Evolutionary conservation across 352 stramenopile genomes (phyloP).

Genomic region (Pythium vanterpoolii): DNA sequence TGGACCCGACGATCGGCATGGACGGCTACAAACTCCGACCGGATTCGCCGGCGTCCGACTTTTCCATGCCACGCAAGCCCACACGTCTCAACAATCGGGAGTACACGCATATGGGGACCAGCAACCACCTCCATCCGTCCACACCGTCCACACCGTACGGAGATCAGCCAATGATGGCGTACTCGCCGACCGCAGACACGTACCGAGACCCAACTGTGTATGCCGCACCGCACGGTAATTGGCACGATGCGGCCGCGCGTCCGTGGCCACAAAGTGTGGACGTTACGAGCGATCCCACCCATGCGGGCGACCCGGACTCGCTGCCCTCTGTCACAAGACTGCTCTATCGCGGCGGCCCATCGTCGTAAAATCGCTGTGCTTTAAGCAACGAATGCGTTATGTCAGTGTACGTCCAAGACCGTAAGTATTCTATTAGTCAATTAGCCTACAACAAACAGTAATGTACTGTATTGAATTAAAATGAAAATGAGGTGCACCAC

Average conservation of each 20-base stretch:
- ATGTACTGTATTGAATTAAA: constrained; percentile 6
- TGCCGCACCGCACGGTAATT: constrained; percentile 1
- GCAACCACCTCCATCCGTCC: background rate
- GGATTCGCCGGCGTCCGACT: constrained; percentile 7
- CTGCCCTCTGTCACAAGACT: constrained; percentile 65
- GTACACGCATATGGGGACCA: background rate
- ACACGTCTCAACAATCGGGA: constrained; percentile 3
- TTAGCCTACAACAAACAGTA: background rate
- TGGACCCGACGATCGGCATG: background rate
- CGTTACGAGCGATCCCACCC: constrained; percentile 5
- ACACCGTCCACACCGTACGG: constrained; percentile 20
- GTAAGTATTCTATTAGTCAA: background rate
- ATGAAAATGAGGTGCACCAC: constrained; percentile 8
- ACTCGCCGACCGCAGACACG: constrained; percentile 3
- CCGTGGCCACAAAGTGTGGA: constrained; percentile 9
- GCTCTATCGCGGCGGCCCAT: constrained; percentile 31
- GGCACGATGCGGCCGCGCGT: constrained; percentile 16
- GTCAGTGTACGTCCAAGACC: constrained; percentile 9
- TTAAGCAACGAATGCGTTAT: constrained; percentile 8
- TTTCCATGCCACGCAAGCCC: constrained; percentile 9
- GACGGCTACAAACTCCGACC: constrained; percentile 22
- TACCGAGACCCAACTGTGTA: constrained; percentile 17
- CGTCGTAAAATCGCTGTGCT: background rate
- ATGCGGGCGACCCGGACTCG: constrained; percentile 34
- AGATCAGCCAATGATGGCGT: constrained; percentile 22